Evolutionary conservation across 495 filamentous ascomycete genomes (phyloP).

Genomic region (Neurospora sp.): DNA sequence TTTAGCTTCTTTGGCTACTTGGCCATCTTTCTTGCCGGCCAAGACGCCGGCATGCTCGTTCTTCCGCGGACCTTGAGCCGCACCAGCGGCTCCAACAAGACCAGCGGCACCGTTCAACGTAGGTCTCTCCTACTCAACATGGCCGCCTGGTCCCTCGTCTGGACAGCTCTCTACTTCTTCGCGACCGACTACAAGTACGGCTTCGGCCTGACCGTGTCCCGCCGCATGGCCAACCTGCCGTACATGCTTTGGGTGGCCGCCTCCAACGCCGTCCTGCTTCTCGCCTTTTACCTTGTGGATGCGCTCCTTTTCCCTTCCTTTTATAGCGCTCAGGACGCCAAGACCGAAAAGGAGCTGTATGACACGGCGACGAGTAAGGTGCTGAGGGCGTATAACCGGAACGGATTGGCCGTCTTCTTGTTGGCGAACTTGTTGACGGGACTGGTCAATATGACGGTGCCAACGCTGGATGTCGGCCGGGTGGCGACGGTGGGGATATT

Average conservation of each 20-base stretch:
- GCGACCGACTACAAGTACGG: slow-evolving; percentile 59
- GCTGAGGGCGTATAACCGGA: slow-evolving; percentile 73
- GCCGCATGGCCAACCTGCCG: slow-evolving; percentile 83
- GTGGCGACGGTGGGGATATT: slow-evolving; percentile 61
- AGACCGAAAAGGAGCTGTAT: slow-evolving; percentile 48
- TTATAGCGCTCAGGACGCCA: slow-evolving; percentile 42
- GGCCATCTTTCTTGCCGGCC: slow-evolving; percentile 87
- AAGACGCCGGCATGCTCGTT: slow-evolving; percentile 66
- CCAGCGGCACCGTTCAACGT: slow-evolving; percentile 22
- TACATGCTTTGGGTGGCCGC: slow-evolving; percentile 86
- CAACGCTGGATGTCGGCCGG: slow-evolving; percentile 60
- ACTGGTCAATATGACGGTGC: slow-evolving; percentile 72
- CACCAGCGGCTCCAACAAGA: slow-evolving; percentile 20
- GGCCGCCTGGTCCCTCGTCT: slow-evolving; percentile 48
- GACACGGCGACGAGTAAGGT: slow-evolving; percentile 62
- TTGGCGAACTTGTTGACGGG: slow-evolving; percentile 85
- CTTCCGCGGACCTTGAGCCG: slow-evolving; percentile 50
- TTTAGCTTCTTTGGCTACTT: slow-evolving; percentile 92
- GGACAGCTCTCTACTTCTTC: slow-evolving; percentile 56
- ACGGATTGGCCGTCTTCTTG: slow-evolving; percentile 79
- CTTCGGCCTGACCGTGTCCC: slow-evolving; percentile 63
- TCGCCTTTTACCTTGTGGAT: slow-evolving; percentile 68
- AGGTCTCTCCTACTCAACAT: slow-evolving; percentile 51
- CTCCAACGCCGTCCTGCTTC: slow-evolving; percentile 74
- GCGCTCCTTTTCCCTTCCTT: slow-evolving; percentile 62